Base-by-base conservation (phyloP, 2,329 filamentous ascomycete genomes). In the Myrmaecium sp. region DNA sequence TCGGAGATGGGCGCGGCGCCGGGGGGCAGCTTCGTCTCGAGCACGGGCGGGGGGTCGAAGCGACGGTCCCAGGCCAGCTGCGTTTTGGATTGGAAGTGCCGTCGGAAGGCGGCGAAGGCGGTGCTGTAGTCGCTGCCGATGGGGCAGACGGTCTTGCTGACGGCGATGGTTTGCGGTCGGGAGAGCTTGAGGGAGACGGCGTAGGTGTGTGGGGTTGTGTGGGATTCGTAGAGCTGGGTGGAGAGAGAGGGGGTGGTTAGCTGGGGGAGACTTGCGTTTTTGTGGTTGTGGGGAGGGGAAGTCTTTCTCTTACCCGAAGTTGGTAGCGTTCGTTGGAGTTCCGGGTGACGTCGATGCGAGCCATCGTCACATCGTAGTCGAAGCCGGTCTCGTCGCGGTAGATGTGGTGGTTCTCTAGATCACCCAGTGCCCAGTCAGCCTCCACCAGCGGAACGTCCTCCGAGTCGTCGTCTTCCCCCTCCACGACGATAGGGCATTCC, bases 351-450 rank as follows among this genome's bases (percentile, higher is more conserved):
- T 50, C 65, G 42, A 42, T 44, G 16, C 75, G 66, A 3, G 61
- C 60, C 9, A 89, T 51, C 0, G 60, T 58, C 30, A 79, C 52
- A 28, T 72, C 60, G 49, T 81, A 82, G 4, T 55, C 47, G 43
- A 81, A 79, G 25, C 62, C 64, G 0, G 62, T 63, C 3, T 40
- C 29, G 43, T 89, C 79, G 11, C 49, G 52, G 47, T 76, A 82
- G 33, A 78, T 47, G 32, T 69, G 70, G 40, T 72, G n/a, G 28
- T 25, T 31, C 19, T n/a, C 14, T 16, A 16, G 22, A 12, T n/a
- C n/a, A n/a, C n/a, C n/a, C n/a, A n/a, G n/a, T n/a, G n/a, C n/a
- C n/a, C n/a, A n/a, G n/a, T n/a, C n/a, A n/a, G n/a, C n/a, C n/a
- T 14, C 22, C 20, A 23, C 16, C 13, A 13, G 15, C 25, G 22